These are phyloP conservation scores for Cylindrotheca fusiformis DNA, from an alignment of 108 stramenopile genomes.

Conservation along the genomic window DNA sequence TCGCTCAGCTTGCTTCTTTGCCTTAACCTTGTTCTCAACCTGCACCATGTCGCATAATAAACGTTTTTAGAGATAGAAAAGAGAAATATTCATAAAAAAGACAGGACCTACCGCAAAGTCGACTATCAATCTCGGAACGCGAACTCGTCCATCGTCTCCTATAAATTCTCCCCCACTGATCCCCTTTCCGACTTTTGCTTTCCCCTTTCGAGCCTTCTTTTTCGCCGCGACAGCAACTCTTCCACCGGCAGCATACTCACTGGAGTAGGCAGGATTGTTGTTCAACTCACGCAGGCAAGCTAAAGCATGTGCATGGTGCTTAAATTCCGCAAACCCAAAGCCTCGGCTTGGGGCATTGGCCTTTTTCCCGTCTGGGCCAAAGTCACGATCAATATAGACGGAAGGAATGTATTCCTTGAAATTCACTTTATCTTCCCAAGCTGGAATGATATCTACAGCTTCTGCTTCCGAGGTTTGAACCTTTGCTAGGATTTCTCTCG, in stretches of 20 bases:
- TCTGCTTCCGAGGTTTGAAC: slow-evolving; percentile 37
- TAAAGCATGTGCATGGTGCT: slow-evolving; percentile 93
- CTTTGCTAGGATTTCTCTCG: slow-evolving; percentile 62
- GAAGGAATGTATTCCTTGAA: slow-evolving; percentile 84
- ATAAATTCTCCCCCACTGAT: slow-evolving; percentile 29
- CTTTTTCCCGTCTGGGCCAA: slow-evolving; percentile 43
- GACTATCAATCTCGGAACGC: slow-evolving; percentile 74
- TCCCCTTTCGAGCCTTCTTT: slow-evolving; percentile 38
- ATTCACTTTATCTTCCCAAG: slow-evolving; percentile 50
- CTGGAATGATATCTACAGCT: slow-evolving; percentile 17
- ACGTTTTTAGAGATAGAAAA: neutral
- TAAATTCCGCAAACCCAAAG: slow-evolving; percentile 98
- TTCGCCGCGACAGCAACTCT: slow-evolving; percentile 47
- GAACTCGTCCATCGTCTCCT: slow-evolving; percentile 52
- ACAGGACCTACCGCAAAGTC: slow-evolving; percentile 70
- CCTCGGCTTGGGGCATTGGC: slow-evolving; percentile 80
- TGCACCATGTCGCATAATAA: neutral
- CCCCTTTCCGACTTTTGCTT: slow-evolving; percentile 13
- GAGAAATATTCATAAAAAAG: neutral
- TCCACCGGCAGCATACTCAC: slow-evolving; percentile 67
- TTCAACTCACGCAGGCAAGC: slow-evolving; percentile 94
- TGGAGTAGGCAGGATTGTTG: slow-evolving; percentile 90
- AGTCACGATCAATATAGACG: slow-evolving; percentile 78
- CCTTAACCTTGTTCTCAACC: slow-evolving; percentile 86
- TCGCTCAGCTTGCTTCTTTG: slow-evolving; percentile 74